Base-by-base conservation (phyloP, 768 basidiomycete genomes). In the Kwoniella europaea region DNA sequence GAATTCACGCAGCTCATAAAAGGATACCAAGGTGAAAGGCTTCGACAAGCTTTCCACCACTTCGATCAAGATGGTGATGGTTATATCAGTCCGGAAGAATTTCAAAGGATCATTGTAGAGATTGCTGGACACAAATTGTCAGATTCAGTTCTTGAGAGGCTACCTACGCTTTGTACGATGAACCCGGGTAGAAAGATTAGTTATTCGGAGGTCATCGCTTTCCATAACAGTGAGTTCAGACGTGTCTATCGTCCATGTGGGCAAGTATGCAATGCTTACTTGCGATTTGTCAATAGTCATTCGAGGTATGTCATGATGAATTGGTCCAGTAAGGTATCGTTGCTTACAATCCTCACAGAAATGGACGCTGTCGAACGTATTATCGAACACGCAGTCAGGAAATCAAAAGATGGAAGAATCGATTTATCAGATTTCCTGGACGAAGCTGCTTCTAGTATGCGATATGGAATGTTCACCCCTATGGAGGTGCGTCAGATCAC, bases 1-100 rank as follows among this genome's bases (percentile, higher is more conserved):
- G 95, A 98, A 84, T 98, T 98, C 85, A 97, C 94, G 41, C 95
- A 98, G 85, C 86, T 98, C 70, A 97, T 99, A 93, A 98, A 98
- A 85, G 96, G 94, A 54, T 88, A 98, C 67, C 97, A 98, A 85
- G 97, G 95, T 79, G 97, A 99, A 85, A 90, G 97, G 42, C 86
- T 99, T 65, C 91, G 97, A 71, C 97, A 99, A 85, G 91, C 94
- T 27, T 99, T 98, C 87, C 91, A 89, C 85, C 89, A 90, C 84
- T 87, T 98, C 81, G 96, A 98, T 84, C 85, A 87, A 60, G 91
- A 96, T 80, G 89, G 91, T 80, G 92, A 96, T 80, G 97, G 97
- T 56, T 93, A 96, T 85, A 98, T 99, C 84, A 87, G 86, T 74
- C 92, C 95, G 18, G 92, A 93, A 63, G 90, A 98, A 80, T 98